Percentiles rank a stretch among this genome's conserved stretches.
Conservation (phyloP, 495 filamentous ascomycete species). For the Endocarpon pusillum region DNA sequence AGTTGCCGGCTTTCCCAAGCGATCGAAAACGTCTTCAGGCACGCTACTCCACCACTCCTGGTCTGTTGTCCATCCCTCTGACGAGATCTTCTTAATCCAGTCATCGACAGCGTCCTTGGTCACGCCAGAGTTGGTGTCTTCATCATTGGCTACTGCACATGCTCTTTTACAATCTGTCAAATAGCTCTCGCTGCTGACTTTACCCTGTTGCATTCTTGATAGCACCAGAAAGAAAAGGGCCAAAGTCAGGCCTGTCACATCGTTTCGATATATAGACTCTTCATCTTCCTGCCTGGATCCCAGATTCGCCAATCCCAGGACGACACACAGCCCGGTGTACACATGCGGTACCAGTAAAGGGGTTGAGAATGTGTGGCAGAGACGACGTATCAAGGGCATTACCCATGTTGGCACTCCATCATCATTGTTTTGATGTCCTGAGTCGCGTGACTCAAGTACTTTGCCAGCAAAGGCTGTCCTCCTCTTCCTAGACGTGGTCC, state of each 20-base stretch:
- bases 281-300: constrained; percentile 13
- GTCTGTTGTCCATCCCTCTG: constrained; percentile 40
- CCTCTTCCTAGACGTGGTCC: constrained; percentile 25
- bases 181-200: constrained; percentile 31
- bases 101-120: constrained; percentile 23
- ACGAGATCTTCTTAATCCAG: constrained; percentile 38
- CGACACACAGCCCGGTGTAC: constrained; percentile 41
- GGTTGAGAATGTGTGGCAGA: constrained; percentile 46
- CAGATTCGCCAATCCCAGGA: constrained; percentile 24
- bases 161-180: no score
- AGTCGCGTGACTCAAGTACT: not conserved
- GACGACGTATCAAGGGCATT: constrained; percentile 42
- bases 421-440: constrained; percentile 12
- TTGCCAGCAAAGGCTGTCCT: constrained; percentile 10
- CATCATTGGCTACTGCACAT: no score
- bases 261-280: constrained; percentile 15
- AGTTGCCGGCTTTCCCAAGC: no score
- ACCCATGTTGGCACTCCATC: constrained; percentile 45
- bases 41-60: constrained; percentile 53
- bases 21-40: constrained; percentile 20
- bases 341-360: constrained; percentile 45
- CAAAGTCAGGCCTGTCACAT: constrained; percentile 33
- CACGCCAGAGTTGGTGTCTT: not conserved
- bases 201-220: constrained; percentile 18
- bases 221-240: constrained; percentile 49